These are phyloP conservation scores for Neophaeococcomyces mojaviensis DNA, from an alignment of 2,329 filamentous ascomycete species.

Conservation along the genomic window DNA sequence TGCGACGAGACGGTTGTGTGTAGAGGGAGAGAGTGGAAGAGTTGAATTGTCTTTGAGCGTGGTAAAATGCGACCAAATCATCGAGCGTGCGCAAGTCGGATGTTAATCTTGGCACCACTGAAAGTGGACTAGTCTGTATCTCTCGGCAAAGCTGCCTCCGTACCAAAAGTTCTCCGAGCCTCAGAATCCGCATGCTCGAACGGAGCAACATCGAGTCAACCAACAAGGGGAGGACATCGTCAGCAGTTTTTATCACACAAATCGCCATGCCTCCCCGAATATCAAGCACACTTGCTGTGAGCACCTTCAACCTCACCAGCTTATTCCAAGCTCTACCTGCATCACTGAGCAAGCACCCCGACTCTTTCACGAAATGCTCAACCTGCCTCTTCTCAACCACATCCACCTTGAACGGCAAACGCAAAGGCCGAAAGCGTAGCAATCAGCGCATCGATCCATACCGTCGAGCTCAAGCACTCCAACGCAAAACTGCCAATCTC, in stretches of 20 bases:
- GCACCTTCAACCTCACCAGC: conserved; percentile 19
- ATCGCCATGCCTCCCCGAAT: conserved; percentile 18
- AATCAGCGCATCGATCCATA: conserved; percentile 58
- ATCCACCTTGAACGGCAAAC: conserved; percentile 39
- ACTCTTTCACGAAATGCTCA: conserved; percentile 20
- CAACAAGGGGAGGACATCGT: not conserved
- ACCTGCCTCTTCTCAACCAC: conserved; percentile 37
- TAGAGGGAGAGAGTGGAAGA: conserved; percentile 26
- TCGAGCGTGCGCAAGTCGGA: not conserved
- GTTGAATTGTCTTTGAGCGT: conserved; percentile 15
- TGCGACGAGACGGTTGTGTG: conserved; percentile 34
- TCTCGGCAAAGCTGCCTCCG: not conserved
- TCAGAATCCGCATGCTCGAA: conserved; percentile 1
- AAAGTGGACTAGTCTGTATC: not conserved
- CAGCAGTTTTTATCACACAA: not conserved
- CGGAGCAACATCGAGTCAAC: not conserved
- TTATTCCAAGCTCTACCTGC: conserved; percentile 21
- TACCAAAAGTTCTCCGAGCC: not conserved
- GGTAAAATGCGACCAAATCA: not conserved
- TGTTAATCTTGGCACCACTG: not conserved
- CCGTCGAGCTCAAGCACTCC: conserved; percentile 68
- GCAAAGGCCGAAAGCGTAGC: conserved; percentile 16
- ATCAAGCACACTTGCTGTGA: conserved; percentile 10
- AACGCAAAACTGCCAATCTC: conserved; percentile 76
- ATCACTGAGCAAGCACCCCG: conserved; percentile 12